Conservation (phyloP, 371 early-diverging fungal species). For the Capillidium heterosporum region DNA sequence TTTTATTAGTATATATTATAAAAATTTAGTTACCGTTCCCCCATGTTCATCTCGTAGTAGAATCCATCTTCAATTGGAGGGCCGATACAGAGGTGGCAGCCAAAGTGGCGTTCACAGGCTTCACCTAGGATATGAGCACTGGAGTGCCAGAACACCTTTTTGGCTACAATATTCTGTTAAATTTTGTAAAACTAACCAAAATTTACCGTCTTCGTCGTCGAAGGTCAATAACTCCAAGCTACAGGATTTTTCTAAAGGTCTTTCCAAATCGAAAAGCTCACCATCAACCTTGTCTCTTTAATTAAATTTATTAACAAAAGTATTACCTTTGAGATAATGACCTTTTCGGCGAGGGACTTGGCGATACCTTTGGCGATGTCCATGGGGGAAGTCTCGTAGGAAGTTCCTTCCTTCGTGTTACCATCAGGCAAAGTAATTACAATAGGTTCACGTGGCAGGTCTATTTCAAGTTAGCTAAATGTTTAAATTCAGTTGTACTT, state of each 20-base stretch:
- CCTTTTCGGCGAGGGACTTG: constrained; percentile 78
- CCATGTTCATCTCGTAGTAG: constrained; percentile 94
- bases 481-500: constrained; percentile 26
- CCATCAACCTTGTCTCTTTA: constrained; percentile 36
- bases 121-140: constrained; percentile 98
- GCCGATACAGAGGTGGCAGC: constrained; percentile 93
- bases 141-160: constrained; percentile 99
- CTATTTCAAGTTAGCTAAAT: constrained; percentile 17
- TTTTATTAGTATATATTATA: neutral
- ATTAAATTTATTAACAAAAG: constrained; percentile 13
- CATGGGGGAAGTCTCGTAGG: constrained; percentile 97
- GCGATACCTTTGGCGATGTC: constrained; percentile 73
- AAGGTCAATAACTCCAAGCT: constrained; percentile 88
- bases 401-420: constrained; percentile 51
- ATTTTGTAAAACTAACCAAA: neutral
- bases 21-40: constrained; percentile 27
- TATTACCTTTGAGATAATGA: constrained; percentile 86
- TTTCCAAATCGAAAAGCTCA: constrained; percentile 78
- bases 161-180: constrained; percentile 17
- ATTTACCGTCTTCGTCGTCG: constrained; percentile 72
- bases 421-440: constrained; percentile 85
- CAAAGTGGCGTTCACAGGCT: constrained; percentile 92
- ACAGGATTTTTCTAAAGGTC: constrained; percentile 72
- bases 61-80: constrained; percentile 98
- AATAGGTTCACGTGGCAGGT: constrained; percentile 69